Percentiles rank a stretch among this genome's conserved stretches.
These are phyloP conservation scores for Thalia dealbata DNA, from an alignment of 176 grass and related monocot species.

Conservation along the genomic window DNA sequence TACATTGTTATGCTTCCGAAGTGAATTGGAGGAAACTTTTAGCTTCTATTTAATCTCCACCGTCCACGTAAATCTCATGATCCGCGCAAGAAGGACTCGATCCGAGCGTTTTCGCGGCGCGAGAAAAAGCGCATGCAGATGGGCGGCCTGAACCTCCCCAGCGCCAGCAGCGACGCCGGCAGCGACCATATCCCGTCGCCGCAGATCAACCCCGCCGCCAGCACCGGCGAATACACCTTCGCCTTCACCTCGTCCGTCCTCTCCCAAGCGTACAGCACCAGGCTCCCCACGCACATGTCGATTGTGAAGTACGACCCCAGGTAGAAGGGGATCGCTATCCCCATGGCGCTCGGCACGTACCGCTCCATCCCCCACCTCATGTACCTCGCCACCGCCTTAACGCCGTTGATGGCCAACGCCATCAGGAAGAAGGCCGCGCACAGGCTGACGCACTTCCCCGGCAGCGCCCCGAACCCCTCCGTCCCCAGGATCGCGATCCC, in stretches of 20 bases:
- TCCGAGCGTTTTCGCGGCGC: not conserved
- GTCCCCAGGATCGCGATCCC: slow-evolving; percentile 43
- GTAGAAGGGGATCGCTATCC: slow-evolving; percentile 60
- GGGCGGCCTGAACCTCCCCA: slow-evolving; percentile 20
- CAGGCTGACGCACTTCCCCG: slow-evolving; percentile 42
- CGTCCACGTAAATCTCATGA: no score
- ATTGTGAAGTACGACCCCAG: slow-evolving; percentile 55
- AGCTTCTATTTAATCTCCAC: no score
- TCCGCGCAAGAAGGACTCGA: not conserved
- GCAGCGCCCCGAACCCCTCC: slow-evolving; percentile 35
- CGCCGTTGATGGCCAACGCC: slow-evolving; percentile 37
- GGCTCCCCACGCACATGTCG: slow-evolving; percentile 50
- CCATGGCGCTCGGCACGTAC: slow-evolving; percentile 55
- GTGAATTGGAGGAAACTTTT: no score
- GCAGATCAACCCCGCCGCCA: slow-evolving; percentile 26
- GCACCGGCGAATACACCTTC: not conserved
- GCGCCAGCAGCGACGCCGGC: slow-evolving; percentile 20
- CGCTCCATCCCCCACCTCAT: slow-evolving; percentile 20
- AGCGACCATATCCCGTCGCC: slow-evolving; percentile 35
- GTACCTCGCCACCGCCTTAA: slow-evolving; percentile 27
- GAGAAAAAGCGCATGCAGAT: slow-evolving; percentile 35
- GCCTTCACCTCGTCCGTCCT: slow-evolving; percentile 4
- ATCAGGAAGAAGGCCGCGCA: slow-evolving; percentile 53
- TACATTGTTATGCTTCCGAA: no score
- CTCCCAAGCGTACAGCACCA: slow-evolving; percentile 25